Base-by-base conservation (phyloP, 179 eudicot species). In the Dionaea muscipula region DNA sequence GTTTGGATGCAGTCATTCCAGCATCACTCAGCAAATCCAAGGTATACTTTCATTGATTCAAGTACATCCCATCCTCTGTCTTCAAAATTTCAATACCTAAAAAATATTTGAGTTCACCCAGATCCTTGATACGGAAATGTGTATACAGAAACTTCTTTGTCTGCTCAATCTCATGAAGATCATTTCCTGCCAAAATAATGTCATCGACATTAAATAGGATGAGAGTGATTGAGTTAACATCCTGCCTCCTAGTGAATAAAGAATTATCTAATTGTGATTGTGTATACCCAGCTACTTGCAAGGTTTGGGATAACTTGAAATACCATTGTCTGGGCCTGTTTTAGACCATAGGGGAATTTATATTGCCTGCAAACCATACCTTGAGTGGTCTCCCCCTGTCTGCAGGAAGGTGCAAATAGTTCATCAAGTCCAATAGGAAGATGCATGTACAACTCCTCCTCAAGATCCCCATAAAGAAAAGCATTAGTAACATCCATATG, bases 401-500 rank as follows among this genome's bases (percentile, higher is more conserved):
- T 19, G 12, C 0, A 9, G n/a, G n/a, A n/a, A n/a, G n/a, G n/a
- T n/a, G n/a, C n/a, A n/a, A n/a, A n/a, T n/a, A n/a, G n/a, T n/a
- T n/a, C n/a, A n/a, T n/a, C n/a, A 10, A 17, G 23, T 22, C n/a
- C 13, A 20, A 25, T 15, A 3, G 56, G 56, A 27, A 33, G 25
- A 7, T 18, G 2, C 56, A 53, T 36, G 28, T 37, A 36, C 1
- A 21, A 4, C 0, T 54, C 49, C n/a, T 45, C 49, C 4, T 45
- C 6, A 1, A 54, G 17, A 21, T 54, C 58, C 3, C 58, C 33
- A 19, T 51, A 38, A 1, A 51, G 13, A 18, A 51, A 51, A 0
- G 55, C 38, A 28, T 51, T 51, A 18, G 17, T 19, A 12, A 54
- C 46, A 36, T 54, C 46, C 27, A 36, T 21, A 26, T 53, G 56